Percentiles rank a stretch among this genome's conserved stretches.
These are phyloP conservation scores for Monosporascus sp. DNA, from an alignment of 2,329 filamentous ascomycete genomes.

Conservation along the genomic window DNA sequence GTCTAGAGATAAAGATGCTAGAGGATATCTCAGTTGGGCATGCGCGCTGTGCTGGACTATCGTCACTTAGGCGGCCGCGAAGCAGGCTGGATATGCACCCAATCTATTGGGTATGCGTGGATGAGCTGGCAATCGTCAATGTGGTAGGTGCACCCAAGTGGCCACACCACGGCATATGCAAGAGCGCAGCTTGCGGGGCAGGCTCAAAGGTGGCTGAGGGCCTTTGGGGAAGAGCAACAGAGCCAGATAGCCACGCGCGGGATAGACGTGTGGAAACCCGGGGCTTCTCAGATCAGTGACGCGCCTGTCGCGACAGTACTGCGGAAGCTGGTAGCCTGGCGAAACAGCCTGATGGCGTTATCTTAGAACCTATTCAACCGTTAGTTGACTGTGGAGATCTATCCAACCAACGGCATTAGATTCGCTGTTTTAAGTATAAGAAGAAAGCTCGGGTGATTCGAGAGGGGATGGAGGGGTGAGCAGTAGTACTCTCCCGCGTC, in stretches of 20 bases:
- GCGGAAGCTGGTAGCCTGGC: constrained; percentile 27
- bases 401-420: constrained; percentile 38
- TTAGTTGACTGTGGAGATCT: constrained; percentile 31
- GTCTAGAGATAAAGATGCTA: constrained; percentile 20
- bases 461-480: constrained; percentile 25
- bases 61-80: constrained; percentile 39
- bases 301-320: constrained; percentile 20
- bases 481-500: constrained; percentile 33
- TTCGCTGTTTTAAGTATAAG: constrained; percentile 33
- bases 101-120: constrained; percentile 54
- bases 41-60: constrained; percentile 33
- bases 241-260: constrained; percentile 17
- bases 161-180: constrained; percentile 55
- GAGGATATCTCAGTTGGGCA: constrained; percentile 38
- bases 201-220: constrained; percentile 41
- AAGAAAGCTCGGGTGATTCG: constrained; percentile 28
- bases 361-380: constrained; percentile 25
- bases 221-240: constrained; percentile 17
- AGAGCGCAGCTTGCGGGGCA: constrained; percentile 41
- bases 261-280: constrained; percentile 11
- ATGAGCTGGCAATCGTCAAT: constrained; percentile 56
- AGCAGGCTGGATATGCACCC: constrained; percentile 41
- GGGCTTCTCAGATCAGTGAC: constrained; percentile 19
- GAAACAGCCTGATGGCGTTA: constrained; percentile 25
- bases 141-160: constrained; percentile 47